Evolutionary conservation across 192 early-diverging fungal species (phyloP), one percentile per base, ranked within the genome.

Genomic region (Globomyces pollinis-pini): DNA sequence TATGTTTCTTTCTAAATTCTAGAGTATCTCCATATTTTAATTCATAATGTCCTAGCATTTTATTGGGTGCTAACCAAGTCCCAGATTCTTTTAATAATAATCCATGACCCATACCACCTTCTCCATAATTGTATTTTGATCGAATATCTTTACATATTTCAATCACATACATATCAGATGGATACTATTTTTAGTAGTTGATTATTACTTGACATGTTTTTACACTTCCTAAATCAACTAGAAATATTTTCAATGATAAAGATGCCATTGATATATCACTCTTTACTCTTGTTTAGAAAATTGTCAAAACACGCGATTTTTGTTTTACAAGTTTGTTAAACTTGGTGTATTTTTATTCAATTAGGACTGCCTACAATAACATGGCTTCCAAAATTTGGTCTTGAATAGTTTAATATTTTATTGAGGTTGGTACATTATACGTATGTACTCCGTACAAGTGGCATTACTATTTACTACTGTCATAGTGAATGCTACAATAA

Each of bases 1-100:
- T 64, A 54, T 81, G 79, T 60, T 80, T 83, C 57, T 84, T 84
- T 30, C 75, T 72, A 57, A 71, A 81, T 57, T 83, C 77, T 1
- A 84, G 62, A 11, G 59, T 31, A 45, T 84, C 81, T 11, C 77
- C 77, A 5, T 70, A 61, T 57, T 69, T 77, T 7, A 84, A 50
- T 38, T 84, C 79, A 61, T 84, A 84, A 45, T 64, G 79, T 39
- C 79, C 81, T 15, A 84, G 58, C n/a, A 77, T 56, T 57, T 79
- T 81, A 30, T 53, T 60, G 11, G 69, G 57, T 15, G 50, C 44
- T 15, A 84, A 68, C 81, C 81, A 84, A 65, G 74, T 76, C 18
- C 75, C 68, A 26, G 59, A 54, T 6, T 76, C 80, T 8, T 76
- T 79, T 61, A 65, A 73, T 31, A 75, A 59, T 34, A 84, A 68